phyloP scores from a whole-genome alignment of 257 asterid genomes.

The Apocynum venetum region DNA sequence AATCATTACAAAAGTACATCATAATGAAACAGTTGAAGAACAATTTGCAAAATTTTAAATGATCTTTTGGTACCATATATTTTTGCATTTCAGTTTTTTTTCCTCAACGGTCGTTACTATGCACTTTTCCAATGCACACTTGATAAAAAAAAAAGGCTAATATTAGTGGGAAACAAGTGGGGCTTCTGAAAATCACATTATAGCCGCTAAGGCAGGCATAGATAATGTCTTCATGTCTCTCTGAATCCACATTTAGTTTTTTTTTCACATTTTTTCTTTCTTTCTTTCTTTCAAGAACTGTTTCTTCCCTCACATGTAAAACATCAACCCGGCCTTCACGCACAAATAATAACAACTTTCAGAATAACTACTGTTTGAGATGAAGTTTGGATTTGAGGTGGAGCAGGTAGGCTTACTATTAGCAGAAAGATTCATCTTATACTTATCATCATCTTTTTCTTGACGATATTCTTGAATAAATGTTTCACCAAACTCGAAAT shows the following conservation, averaged over 20 bases:
- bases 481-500: background rate
- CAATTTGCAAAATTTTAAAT: background rate
- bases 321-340: background rate
- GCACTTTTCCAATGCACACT: conserved; percentile 26
- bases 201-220: conserved; percentile 16
- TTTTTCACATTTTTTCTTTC: background rate
- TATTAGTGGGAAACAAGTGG: conserved; percentile 37
- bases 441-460: background rate
- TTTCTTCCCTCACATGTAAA: too few relatives aligned
- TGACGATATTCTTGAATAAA: background rate
- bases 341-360: background rate
- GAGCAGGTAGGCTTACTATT: background rate
- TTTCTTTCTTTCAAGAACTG: background rate
- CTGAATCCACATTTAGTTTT: background rate
- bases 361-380: background rate
- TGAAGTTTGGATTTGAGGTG: background rate
- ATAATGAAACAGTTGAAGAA: conserved; percentile 10
- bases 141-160: conserved; percentile 1
- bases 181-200: conserved; percentile 26
- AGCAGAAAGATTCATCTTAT: too few relatives aligned
- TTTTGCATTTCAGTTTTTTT: background rate
- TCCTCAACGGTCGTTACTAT: conserved; percentile 11
- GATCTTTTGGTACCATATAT: background rate
- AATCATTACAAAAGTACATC: conserved; percentile 15
- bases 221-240: background rate